Evolutionary conservation across 345 rosid species (phyloP), one percentile per base, ranked within the genome.

Genomic region (Punica granatum): DNA sequence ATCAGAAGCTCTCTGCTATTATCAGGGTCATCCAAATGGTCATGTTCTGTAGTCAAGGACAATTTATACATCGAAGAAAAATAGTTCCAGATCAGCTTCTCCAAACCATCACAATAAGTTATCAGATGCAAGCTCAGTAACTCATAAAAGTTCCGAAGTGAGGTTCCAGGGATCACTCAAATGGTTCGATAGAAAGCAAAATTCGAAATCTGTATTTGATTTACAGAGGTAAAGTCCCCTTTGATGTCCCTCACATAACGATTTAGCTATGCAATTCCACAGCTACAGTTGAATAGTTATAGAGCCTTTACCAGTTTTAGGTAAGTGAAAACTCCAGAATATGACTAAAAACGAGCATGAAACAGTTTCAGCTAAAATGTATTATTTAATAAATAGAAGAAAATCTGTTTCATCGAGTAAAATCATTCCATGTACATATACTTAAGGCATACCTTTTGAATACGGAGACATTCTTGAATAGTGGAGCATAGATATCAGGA

Each of bases 401-500:
- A 51, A 16, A n/a, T 21, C 9, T 51, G 43, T 36, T 35, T n/a
- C 42, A 36, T 21, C 9, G 2, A 63, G 16, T 26, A 7, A 43
- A 26, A n/a, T 34, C 19, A 36, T 16, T 5, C 41, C 11, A 18
- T n/a, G 10, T 39, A 37, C n/a, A 42, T 41, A 43, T 41, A 64
- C 15, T 4, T 7, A 23, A 18, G 6, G 11, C 33, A 21, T 84
- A 88, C 97, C 96, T 84, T 79, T 73, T 80, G 81, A 88, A 92
- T 76, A 75, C 68, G 14, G 97, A 88, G 76, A 92, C 39, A 72
- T 92, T 88, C 11, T 70, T 78, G 69, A 90, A 92, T 60, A 88
- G 25, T 0, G 90, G 87, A 34, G 83, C 83, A 72, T 75, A 72
- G 28, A 92, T 74, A 70, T 85, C 81, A 13, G 87, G 70, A 67